Base-by-base conservation (phyloP, 1,284 basidiomycete species). In the Ganoderma multipileum region DNA sequence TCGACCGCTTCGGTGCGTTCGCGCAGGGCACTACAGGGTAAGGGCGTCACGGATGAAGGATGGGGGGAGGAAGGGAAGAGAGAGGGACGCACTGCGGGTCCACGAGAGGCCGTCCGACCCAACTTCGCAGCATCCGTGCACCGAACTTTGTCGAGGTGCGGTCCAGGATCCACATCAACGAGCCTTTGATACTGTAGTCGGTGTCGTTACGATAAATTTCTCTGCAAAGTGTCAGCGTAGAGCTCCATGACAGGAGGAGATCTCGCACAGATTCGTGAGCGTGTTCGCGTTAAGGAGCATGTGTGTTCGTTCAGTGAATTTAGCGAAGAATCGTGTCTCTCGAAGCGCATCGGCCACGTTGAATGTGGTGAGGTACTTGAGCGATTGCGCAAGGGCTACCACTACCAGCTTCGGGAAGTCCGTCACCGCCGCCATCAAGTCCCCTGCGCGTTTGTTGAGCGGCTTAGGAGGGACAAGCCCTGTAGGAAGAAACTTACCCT, bases 241-340 rank as follows among this genome's bases (percentile, higher is more conserved):
- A 20, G 28, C 11, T 12, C 23, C 11, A 16, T 18, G 20, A 30
- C 16, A 6, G 0, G 39, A 1, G 26, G 64, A 66, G 44, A 61
- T 38, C 1, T 73, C 87, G 33, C 68, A 90, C 82, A 99, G 83
- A 76, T 99, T 98, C 36, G 86, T 85, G 18, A 99, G 81, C 0
- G 97, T 98, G 76, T 95, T 97, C 50, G 91, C 91, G 67, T 93
- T 95, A 60, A 99, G 84, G 18, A 96, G 85, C 96, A 99, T 98
- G 72, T 95, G 92, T 0, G 90, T 88, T 57, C 89, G 87, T 47
- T 90, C 89, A 0, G 93, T 86, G 76, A 99, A 99, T 74, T 86
- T 89, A 20, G 83, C 85, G 79, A 96, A 98, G 75, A 94, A 93
- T 47, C 87, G 86, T 0, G 91, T 89, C 75, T 94, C 90, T 9